Evolutionary conservation across 2,329 filamentous ascomycete species (phyloP).

Genomic region (Chaetomiaceae sp.): DNA sequence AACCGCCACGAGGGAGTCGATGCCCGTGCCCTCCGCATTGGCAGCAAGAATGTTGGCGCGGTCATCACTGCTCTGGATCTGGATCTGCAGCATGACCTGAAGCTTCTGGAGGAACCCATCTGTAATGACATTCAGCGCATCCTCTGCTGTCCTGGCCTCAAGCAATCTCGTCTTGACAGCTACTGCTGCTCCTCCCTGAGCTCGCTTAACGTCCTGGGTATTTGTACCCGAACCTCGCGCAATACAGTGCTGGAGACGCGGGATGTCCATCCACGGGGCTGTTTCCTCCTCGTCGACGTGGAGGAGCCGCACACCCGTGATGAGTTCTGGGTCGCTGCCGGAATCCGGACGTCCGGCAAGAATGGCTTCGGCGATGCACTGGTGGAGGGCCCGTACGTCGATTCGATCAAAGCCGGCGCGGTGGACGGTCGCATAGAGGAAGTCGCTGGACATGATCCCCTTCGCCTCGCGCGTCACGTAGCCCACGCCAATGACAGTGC

Average conservation of each 20-base stretch:
- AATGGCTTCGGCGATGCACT: constrained; percentile 12
- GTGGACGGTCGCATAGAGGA: too few species aligned
- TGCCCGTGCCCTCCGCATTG: background rate
- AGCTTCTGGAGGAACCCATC: background rate
- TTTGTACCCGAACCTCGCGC: too few species aligned
- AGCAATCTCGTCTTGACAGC: too few species aligned
- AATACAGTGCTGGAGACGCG: too few species aligned
- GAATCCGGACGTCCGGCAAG: constrained; percentile 6
- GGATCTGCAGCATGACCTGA: background rate
- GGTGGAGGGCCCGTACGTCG: constrained; percentile 10
- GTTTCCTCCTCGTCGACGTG: too few species aligned
- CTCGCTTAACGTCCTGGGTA: too few species aligned
- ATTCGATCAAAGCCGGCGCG: background rate
- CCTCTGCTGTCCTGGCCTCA: too few species aligned
- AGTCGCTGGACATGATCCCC: background rate
- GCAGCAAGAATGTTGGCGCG: background rate
- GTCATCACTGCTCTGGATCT: too few species aligned
- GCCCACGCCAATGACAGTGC: constrained; percentile 9
- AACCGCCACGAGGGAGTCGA: constrained; percentile 16
- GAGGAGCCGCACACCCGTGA: background rate
- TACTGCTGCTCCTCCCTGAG: too few species aligned
- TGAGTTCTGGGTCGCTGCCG: background rate
- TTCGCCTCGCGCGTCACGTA: constrained; percentile 1
- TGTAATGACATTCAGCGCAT: too few species aligned
- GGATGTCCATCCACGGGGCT: too few species aligned